phyloP scores from a whole-genome alignment of 192 early-diverging fungal species.

The Linnemannia hyalina region DNA sequence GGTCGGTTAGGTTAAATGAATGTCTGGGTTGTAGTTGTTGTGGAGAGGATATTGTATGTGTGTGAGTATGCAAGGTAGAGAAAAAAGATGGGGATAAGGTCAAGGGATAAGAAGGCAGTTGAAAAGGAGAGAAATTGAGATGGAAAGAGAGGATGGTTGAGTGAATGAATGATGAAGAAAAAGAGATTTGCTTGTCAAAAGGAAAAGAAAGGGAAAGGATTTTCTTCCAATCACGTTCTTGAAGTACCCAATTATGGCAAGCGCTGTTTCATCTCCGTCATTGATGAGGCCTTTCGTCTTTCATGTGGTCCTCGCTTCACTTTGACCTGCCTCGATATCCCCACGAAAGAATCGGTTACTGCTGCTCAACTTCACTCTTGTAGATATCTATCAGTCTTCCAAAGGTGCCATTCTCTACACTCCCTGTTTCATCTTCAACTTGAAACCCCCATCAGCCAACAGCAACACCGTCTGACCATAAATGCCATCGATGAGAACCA shows the following conservation, averaged over 20 bases:
- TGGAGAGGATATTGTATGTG: not conserved
- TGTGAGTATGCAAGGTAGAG: not conserved
- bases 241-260: not conserved
- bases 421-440: not conserved
- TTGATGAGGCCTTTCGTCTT: not conserved
- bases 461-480: not conserved
- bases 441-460: not conserved
- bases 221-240: not conserved
- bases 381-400: no score
- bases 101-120: not conserved
- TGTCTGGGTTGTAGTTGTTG: not conserved
- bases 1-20: not conserved
- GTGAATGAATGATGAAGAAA: not conserved
- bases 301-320: constrained; percentile 1
- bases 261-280: not conserved
- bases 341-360: not conserved
- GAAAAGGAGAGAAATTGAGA: not conserved
- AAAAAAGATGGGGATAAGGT: not conserved
- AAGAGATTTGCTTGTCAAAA: not conserved
- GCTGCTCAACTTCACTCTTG: no score
- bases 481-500: not conserved
- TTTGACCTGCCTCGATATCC: constrained; percentile 1
- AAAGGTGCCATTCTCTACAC: no score
- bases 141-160: not conserved
- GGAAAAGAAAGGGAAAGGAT: not conserved